A percentile compares a stretch with the other conserved stretches of the same genome.
phyloP scores from a whole-genome alignment of 176 grass and related monocot species.

The Alloteropsis semialata region DNA sequence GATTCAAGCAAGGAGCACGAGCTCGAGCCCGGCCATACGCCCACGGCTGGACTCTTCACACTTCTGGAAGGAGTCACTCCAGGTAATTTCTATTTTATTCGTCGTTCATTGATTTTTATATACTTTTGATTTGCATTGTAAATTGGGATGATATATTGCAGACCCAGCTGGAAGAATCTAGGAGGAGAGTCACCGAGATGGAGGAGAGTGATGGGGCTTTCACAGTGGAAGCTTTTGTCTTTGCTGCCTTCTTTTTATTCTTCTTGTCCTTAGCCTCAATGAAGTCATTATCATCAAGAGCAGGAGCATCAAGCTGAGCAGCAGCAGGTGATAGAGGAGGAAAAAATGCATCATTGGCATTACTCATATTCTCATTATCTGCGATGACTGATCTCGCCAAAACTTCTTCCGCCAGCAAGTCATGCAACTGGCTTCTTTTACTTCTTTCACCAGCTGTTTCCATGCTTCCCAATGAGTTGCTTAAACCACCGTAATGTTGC shows the following conservation, averaged over 20 bases:
- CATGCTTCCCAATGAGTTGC: conserved; percentile 24
- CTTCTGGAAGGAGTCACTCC: no score
- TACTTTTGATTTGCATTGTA: no score
- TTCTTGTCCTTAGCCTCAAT: conserved; percentile 99
- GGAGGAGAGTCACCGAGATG: no score
- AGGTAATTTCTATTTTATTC: no score
- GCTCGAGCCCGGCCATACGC: no score
- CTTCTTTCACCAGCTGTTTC: conserved; percentile 54
- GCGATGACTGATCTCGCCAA: conserved; percentile 56
- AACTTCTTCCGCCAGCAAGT: conserved; percentile 92
- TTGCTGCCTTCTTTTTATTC: conserved; percentile 80
- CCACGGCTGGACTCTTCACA: no score
- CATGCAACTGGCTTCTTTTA: conserved; percentile 77
- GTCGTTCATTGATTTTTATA: no score
- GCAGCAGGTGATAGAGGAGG: conserved; percentile 31
- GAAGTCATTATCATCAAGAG: conserved; percentile 75
- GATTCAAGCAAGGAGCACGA: no score
- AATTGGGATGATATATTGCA: no score
- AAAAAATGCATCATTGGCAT: conserved; percentile 40
- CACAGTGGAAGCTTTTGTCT: conserved; percentile 51
- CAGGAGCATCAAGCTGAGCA: conserved; percentile 36
- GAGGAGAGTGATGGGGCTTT: conserved; percentile 57
- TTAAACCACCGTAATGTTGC: conserved; percentile 38
- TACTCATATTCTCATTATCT: conserved; percentile 45
- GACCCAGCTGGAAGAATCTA: no score